These are phyloP conservation scores for Penicillium sp. DNA, from an alignment of 2,329 filamentous ascomycete species.

Conservation along the genomic window DNA sequence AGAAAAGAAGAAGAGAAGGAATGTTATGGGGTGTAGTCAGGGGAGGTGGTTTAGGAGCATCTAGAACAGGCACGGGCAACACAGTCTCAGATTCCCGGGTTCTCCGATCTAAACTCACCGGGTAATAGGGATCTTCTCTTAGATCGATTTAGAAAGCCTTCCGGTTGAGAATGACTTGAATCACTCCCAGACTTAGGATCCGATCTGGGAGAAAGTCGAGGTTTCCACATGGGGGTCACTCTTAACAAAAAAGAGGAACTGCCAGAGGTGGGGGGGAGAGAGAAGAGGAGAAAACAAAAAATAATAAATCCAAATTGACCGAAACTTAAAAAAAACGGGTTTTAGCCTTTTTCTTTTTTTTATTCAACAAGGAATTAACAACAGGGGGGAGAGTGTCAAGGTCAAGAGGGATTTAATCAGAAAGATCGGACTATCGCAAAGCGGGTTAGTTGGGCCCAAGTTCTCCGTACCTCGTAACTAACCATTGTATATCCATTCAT, in stretches of 20 bases:
- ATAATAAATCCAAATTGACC: slow-evolving; percentile 4
- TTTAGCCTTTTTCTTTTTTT: background rate
- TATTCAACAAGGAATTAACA: background rate
- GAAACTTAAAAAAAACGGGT: background rate
- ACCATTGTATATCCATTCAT: background rate
- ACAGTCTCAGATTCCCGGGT: background rate
- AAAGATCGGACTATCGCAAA: slow-evolving; percentile 15
- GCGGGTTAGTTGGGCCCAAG: slow-evolving; percentile 8
- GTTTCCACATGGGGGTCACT: slow-evolving; percentile 41
- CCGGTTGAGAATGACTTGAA: slow-evolving; percentile 29
- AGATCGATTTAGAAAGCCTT: slow-evolving; percentile 38
- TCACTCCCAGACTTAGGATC: slow-evolving; percentile 40
- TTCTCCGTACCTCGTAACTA: background rate
- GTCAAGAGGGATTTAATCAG: background rate
- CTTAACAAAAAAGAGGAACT: background rate
- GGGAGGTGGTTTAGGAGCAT: slow-evolving; percentile 4
- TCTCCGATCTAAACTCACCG: slow-evolving; percentile 17
- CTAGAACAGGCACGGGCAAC: background rate
- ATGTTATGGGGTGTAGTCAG: background rate
- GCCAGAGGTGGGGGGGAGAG: slow-evolving; percentile 14
- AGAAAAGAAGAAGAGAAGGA: slow-evolving; percentile 6
- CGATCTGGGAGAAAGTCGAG: slow-evolving; percentile 41
- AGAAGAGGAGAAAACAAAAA: slow-evolving; percentile 4
- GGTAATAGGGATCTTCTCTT: slow-evolving; percentile 33
- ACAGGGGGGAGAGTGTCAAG: background rate